phyloP scores from a whole-genome alignment of 2,329 filamentous ascomycete genomes.

The Hymenoscyphus linearis region DNA sequence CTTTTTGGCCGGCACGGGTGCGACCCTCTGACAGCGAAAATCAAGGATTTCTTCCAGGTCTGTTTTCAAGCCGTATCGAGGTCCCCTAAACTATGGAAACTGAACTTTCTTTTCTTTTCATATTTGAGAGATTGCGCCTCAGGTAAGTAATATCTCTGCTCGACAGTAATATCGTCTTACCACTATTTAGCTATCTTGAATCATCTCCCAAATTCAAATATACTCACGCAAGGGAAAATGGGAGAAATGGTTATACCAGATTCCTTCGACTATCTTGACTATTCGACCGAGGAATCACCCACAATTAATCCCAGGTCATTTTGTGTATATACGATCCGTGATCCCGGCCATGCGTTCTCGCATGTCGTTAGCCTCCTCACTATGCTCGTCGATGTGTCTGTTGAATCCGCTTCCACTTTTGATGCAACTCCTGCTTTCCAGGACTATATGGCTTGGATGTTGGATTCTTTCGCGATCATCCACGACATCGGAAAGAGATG shows the following conservation, averaged over 20 bases:
- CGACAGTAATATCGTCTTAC: neutral
- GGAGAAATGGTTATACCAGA: slow-evolving; percentile 21
- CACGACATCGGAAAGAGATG: slow-evolving; percentile 24
- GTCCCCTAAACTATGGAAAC: slow-evolving; percentile 43
- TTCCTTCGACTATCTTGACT: slow-evolving; percentile 13
- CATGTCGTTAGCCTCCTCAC: slow-evolving; percentile 26
- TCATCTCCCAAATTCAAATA: slow-evolving; percentile 20
- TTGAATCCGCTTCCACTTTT: slow-evolving; percentile 20
- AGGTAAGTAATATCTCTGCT: slow-evolving; percentile 19
- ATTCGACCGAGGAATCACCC: slow-evolving; percentile 8
- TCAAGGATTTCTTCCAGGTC: slow-evolving; percentile 49
- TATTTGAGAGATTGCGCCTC: slow-evolving; percentile 42
- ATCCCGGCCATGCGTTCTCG: slow-evolving; percentile 20
- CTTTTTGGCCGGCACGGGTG: slow-evolving; percentile 50
- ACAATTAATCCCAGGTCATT: neutral
- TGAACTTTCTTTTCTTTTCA: slow-evolving; percentile 39
- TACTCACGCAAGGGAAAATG: slow-evolving; percentile 11
- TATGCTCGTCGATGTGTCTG: slow-evolving; percentile 29
- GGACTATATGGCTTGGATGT: slow-evolving; percentile 30
- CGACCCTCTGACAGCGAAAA: slow-evolving; percentile 42
- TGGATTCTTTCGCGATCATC: slow-evolving; percentile 27
- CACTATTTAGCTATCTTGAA: slow-evolving; percentile 22
- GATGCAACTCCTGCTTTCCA: slow-evolving; percentile 30
- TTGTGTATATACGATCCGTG: slow-evolving; percentile 27
- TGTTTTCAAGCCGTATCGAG: slow-evolving; percentile 42